Conservation (phyloP, 2,329 filamentous ascomycete species). For the Microdochium nivale region DNA sequence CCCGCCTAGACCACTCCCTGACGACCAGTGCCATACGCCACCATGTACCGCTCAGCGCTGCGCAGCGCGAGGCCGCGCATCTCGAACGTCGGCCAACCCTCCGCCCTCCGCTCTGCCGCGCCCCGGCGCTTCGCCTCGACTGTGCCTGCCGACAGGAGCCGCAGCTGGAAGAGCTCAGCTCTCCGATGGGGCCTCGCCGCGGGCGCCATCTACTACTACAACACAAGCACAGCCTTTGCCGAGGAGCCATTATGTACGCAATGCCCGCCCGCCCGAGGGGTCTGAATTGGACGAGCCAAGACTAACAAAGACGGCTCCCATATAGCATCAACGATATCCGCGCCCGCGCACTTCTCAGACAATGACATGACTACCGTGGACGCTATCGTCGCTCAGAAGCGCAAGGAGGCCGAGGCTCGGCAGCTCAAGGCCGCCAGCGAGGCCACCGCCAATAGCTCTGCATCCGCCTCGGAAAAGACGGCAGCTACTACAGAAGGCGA, state of each 20-base stretch:
- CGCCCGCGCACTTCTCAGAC: conserved; percentile 45
- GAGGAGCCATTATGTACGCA: conserved; percentile 69
- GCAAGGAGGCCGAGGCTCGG: conserved; percentile 33
- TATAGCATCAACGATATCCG: conserved; percentile 19
- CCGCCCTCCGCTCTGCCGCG: conserved; percentile 26
- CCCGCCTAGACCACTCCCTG: neutral
- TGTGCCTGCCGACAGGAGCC: conserved; percentile 51
- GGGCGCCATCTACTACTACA: conserved; percentile 85
- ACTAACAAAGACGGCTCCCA: conserved; percentile 6
- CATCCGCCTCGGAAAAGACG: conserved; percentile 12
- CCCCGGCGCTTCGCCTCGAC: conserved; percentile 46
- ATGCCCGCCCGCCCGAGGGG: neutral
- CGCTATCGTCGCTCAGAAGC: conserved; percentile 56
- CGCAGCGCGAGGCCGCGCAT: conserved; percentile 39
- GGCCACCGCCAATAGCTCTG: conserved; percentile 16
- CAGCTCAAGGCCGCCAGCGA: conserved; percentile 18
- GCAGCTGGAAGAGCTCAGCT: conserved; percentile 73
- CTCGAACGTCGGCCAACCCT: conserved; percentile 30
- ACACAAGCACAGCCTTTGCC: conserved; percentile 79
- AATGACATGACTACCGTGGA: conserved; percentile 56
- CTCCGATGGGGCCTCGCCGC: conserved; percentile 68
- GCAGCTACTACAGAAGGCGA: conserved; percentile 12
- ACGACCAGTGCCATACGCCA: neutral
- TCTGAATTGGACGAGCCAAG: conserved; percentile 1
- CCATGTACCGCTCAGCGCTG: conserved; percentile 45